A percentile compares a stretch with the other conserved stretches of the same genome.
phyloP scores from a whole-genome alignment of 2,329 filamentous ascomycete species.

The Septoria linicola region DNA sequence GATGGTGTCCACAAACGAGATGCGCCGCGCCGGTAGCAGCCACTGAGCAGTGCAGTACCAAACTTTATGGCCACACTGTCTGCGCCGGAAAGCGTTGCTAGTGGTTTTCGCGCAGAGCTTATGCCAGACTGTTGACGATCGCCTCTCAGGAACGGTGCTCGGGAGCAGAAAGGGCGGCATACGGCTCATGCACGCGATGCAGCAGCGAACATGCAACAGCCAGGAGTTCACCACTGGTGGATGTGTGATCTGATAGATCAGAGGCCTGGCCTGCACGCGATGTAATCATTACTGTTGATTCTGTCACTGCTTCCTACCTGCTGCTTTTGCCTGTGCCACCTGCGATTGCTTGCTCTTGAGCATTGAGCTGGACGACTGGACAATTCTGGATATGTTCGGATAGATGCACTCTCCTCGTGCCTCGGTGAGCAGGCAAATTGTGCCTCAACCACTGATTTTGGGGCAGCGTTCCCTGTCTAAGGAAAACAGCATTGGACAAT shows the following conservation, averaged over 20 bases:
- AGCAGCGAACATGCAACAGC: conserved; percentile 10
- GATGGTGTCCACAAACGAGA: too few relatives aligned
- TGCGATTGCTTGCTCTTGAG: not conserved
- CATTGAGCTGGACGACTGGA: conserved; percentile 7
- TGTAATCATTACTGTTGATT: not conserved
- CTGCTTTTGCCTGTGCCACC: not conserved
- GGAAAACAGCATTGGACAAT: conserved; percentile 19
- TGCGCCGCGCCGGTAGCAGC: too few relatives aligned
- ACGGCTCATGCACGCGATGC: conserved; percentile 2
- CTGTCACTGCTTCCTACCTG: not conserved
- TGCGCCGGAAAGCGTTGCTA: too few relatives aligned
- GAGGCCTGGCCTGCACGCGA: not conserved
- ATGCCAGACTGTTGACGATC: not conserved
- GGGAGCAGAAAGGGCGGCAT: not conserved
- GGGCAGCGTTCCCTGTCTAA: conserved; percentile 22
- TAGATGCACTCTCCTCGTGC: conserved; percentile 18
- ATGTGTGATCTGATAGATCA: conserved; percentile 4
- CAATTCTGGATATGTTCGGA: conserved; percentile 4
- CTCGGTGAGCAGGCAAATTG: conserved; percentile 27
- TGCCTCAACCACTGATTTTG: conserved; percentile 28
- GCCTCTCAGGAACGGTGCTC: conserved; percentile 2
- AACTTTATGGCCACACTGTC: not conserved
- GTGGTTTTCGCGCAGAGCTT: not conserved
- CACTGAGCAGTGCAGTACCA: too few relatives aligned
- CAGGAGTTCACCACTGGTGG: conserved; percentile 6